Evolutionary conservation across 352 stramenopile genomes (phyloP).

Genomic region (Aphanomyces cochlioides): DNA sequence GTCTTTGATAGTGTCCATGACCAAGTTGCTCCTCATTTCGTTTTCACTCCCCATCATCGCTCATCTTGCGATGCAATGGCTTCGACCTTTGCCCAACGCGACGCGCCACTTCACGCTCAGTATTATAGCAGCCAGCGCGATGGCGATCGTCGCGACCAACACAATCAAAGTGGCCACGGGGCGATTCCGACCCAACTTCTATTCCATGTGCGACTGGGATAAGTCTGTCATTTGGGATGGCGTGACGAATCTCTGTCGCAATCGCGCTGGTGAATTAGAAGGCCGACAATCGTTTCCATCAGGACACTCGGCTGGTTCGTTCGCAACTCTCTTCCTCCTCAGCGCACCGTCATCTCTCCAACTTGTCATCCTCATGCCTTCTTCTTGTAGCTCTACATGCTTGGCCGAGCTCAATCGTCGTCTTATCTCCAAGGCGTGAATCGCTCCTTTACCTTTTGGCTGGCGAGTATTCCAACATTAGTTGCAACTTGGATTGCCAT

Average conservation of each 20-base stretch:
- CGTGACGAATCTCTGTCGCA: constrained; percentile 50
- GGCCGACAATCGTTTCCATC: constrained; percentile 67
- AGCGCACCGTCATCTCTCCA: constrained; percentile 32
- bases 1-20: constrained; percentile 44
- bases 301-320: constrained; percentile 66
- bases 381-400: constrained; percentile 49
- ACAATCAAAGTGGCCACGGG: constrained; percentile 66
- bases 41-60: constrained; percentile 39
- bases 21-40: constrained; percentile 41
- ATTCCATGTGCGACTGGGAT: constrained; percentile 70
- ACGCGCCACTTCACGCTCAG: constrained; percentile 67
- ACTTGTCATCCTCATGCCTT: too few species aligned
- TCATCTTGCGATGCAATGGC: constrained; percentile 47
- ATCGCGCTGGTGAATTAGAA: constrained; percentile 47
- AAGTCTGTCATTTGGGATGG: constrained; percentile 61
- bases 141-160: constrained; percentile 55
- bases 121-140: constrained; percentile 44
- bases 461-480: constrained; percentile 54
- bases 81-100: constrained; percentile 55
- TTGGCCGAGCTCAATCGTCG: constrained; percentile 50
- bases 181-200: constrained; percentile 67
- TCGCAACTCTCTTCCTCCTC: constrained; percentile 60
- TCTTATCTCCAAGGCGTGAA: constrained; percentile 32
- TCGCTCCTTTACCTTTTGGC: constrained; percentile 57
- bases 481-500: constrained; percentile 64